These are phyloP conservation scores for Pezicula radicicola DNA, from an alignment of 2,329 filamentous ascomycete species.

Conservation along the genomic window DNA sequence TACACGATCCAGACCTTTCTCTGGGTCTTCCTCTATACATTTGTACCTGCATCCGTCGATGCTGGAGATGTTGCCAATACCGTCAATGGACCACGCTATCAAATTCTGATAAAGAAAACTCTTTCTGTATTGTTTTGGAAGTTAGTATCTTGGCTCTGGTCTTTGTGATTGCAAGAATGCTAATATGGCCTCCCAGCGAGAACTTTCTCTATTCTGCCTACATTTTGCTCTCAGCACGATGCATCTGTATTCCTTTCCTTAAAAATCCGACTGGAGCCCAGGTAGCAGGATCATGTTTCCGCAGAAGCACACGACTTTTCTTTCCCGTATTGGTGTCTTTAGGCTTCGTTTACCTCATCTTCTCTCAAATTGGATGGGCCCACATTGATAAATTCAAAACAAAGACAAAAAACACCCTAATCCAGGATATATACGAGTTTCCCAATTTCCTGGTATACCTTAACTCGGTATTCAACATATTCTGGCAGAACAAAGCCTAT, in stretches of 20 bases:
- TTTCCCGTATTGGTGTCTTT: constrained; percentile 37
- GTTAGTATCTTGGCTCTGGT: no score
- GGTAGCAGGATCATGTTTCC: constrained; percentile 37
- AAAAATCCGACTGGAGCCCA: constrained; percentile 28
- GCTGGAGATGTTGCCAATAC: constrained; percentile 25
- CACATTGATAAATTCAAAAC: constrained; percentile 36
- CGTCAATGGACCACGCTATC: constrained; percentile 33
- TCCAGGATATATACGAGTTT: constrained; percentile 9
- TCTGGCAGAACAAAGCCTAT: no score
- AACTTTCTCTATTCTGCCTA: constrained; percentile 41
- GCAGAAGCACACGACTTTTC: constrained; percentile 37
- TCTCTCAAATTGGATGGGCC: constrained; percentile 26
- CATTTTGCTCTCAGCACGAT: constrained; percentile 42
- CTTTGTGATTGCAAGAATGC: no score
- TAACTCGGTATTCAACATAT: no score
- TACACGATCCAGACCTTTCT: constrained; percentile 39
- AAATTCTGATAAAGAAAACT: constrained; percentile 38
- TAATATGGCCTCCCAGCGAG: constrained; percentile 10
- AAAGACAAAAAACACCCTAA: constrained; percentile 33
- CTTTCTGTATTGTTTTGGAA: constrained; percentile 44
- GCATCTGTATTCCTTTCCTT: constrained; percentile 38
- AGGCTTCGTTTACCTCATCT: constrained; percentile 34
- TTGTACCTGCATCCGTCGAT: constrained; percentile 38
- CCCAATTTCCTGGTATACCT: no score
- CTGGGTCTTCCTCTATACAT: constrained; percentile 41